Evolutionary conservation across 1,284 basidiomycete species (phyloP).

Genomic region (Rhizopogon hawkerae): DNA sequence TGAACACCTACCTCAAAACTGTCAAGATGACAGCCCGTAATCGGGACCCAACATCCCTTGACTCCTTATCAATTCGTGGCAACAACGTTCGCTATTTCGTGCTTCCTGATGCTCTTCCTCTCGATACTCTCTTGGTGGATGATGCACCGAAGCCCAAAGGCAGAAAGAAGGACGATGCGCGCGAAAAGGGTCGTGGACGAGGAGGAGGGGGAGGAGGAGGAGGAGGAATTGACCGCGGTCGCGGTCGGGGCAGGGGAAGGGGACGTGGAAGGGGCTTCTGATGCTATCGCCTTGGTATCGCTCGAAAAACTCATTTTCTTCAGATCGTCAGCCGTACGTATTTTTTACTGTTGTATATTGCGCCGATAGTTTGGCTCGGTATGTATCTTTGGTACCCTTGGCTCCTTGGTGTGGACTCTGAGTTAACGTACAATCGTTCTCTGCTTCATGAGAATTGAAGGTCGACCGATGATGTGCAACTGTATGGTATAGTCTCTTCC

Average conservation of each 20-base stretch:
- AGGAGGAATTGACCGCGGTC: conserved; percentile 35
- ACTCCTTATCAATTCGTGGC: conserved; percentile 84
- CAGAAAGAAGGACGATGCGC: conserved; percentile 67
- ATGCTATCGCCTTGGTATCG: background rate
- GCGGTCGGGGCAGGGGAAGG: conserved; percentile 43
- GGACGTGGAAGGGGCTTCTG: conserved; percentile 39
- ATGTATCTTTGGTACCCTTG: background rate
- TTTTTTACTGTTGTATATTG: conserved; percentile 9
- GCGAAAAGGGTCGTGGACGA: conserved; percentile 52
- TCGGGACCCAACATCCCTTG: conserved; percentile 75
- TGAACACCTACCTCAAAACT: conserved; percentile 96
- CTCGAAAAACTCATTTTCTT: conserved; percentile 5
- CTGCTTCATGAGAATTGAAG: no score
- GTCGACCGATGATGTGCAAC: no score
- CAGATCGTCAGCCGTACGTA: conserved; percentile 4
- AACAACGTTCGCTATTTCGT: conserved; percentile 94
- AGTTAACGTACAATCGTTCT: no score
- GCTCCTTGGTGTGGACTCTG: background rate
- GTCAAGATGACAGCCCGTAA: conserved; percentile 93
- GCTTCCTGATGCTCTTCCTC: conserved; percentile 92
- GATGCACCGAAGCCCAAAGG: conserved; percentile 96
- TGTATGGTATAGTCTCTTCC: no score
- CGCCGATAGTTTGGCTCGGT: conserved; percentile 22
- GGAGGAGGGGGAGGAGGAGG: conserved; percentile 10
- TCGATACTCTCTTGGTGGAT: conserved; percentile 95